Conservation (phyloP, 2,329 filamentous ascomycete species). For the Penicillium sp. region DNA sequence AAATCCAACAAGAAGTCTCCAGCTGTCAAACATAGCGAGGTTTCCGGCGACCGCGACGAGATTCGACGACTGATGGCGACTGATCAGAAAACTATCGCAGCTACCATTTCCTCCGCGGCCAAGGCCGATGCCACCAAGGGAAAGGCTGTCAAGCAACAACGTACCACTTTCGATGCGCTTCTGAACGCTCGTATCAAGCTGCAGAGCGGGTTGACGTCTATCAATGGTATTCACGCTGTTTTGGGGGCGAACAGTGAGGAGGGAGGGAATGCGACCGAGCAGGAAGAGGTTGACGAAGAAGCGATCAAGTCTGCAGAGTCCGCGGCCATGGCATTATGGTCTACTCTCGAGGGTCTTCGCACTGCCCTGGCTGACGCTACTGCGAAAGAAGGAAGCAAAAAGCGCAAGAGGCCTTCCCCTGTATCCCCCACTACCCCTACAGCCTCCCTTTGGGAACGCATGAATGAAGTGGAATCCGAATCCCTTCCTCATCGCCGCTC, state of each 20-base stretch:
- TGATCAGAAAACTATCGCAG: constrained; percentile 66
- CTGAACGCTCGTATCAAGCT: constrained; percentile 89
- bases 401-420: constrained; percentile 54
- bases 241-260: constrained; percentile 37
- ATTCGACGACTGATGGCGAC: constrained; percentile 68
- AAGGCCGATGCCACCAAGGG: constrained; percentile 81
- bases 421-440: constrained; percentile 55
- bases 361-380: constrained; percentile 41
- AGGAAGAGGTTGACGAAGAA: constrained; percentile 30
- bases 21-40: background rate
- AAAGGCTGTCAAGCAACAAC: constrained; percentile 79
- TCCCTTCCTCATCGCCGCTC: constrained; percentile 65
- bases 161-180: constrained; percentile 81
- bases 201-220: constrained; percentile 83
- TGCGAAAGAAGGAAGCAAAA: constrained; percentile 34
- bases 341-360: constrained; percentile 58
- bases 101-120: constrained; percentile 65
- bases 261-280: constrained; percentile 36
- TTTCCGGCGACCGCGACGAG: constrained; percentile 54
- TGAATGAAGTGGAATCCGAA: constrained; percentile 65
- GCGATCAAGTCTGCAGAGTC: constrained; percentile 77
- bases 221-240: constrained; percentile 68
- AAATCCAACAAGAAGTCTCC: constrained; percentile 21
- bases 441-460: constrained; percentile 70
- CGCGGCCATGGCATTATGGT: constrained; percentile 82